Percentiles rank a stretch among this genome's conserved stretches.
These are phyloP conservation scores for Fusarium torulosum DNA, from an alignment of 2,329 filamentous ascomycete species.

Conservation along the genomic window DNA sequence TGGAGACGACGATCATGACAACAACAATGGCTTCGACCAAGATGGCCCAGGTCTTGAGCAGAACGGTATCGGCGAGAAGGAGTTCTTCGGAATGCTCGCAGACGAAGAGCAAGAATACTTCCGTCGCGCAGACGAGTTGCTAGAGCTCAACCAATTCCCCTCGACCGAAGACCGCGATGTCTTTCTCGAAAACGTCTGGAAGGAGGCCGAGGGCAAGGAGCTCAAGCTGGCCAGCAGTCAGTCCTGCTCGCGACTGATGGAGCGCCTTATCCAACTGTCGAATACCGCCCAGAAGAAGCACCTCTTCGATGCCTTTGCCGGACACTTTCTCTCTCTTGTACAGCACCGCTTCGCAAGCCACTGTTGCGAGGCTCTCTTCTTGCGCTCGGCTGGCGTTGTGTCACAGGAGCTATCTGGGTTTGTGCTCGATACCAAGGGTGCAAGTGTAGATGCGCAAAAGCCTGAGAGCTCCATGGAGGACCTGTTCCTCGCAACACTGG, in stretches of 20 bases:
- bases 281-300: constrained; percentile 84
- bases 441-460: constrained; percentile 58
- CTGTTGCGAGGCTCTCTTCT: constrained; percentile 94
- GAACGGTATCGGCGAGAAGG: constrained; percentile 64
- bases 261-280: constrained; percentile 87
- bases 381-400: constrained; percentile 82
- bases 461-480: constrained; percentile 80
- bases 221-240: constrained; percentile 96
- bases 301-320: constrained; percentile 85
- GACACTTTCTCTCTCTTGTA: constrained; percentile 89
- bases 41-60: constrained; percentile 45
- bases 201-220: constrained; percentile 90
- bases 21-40: constrained; percentile 41
- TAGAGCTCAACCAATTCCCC: constrained; percentile 90
- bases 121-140: constrained; percentile 86
- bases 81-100: constrained; percentile 94
- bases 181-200: constrained; percentile 85
- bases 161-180: constrained; percentile 77
- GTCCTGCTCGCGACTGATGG: constrained; percentile 92
- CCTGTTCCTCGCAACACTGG: constrained; percentile 83
- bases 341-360: constrained; percentile 98
- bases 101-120: constrained; percentile 98
- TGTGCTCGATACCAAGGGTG: constrained; percentile 59
- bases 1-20: constrained; percentile 24
- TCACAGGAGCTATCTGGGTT: constrained; percentile 75